Conservation (phyloP, 2,329 filamentous ascomycete species). For the Venturia oleaginea region DNA sequence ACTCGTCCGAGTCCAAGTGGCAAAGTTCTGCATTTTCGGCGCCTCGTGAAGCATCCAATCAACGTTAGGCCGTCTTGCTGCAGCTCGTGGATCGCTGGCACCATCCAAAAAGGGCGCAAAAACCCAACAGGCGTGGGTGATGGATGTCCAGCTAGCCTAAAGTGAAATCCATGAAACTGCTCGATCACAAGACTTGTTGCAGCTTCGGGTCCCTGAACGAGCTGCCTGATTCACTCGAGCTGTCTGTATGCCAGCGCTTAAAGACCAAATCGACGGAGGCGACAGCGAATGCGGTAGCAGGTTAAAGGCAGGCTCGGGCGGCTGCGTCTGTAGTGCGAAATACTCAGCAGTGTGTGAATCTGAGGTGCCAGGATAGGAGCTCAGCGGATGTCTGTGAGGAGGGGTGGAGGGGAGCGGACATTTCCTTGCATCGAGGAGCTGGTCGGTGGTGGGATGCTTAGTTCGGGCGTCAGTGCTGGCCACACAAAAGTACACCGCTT, state of each 20-base stretch:
- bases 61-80: neutral
- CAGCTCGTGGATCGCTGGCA: neutral
- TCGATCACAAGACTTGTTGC: neutral
- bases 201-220: neutral
- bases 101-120: neutral
- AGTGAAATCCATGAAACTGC: neutral
- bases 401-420: neutral
- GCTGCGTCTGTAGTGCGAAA: neutral
- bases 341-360: neutral
- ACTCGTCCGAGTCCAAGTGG: neutral
- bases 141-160: neutral
- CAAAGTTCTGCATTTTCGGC: neutral
- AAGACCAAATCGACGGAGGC: neutral
- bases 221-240: neutral
- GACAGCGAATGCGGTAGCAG: neutral
- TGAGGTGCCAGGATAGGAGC: neutral
- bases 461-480: neutral
- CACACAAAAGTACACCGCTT: neutral
- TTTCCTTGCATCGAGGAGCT: neutral
- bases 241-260: neutral
- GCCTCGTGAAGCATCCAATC: neutral
- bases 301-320: neutral
- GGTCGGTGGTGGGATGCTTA: neutral
- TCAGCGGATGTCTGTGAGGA: neutral
- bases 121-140: neutral